phyloP scores from a whole-genome alignment of 164 flowering plant species.

The Piper betle region DNA sequence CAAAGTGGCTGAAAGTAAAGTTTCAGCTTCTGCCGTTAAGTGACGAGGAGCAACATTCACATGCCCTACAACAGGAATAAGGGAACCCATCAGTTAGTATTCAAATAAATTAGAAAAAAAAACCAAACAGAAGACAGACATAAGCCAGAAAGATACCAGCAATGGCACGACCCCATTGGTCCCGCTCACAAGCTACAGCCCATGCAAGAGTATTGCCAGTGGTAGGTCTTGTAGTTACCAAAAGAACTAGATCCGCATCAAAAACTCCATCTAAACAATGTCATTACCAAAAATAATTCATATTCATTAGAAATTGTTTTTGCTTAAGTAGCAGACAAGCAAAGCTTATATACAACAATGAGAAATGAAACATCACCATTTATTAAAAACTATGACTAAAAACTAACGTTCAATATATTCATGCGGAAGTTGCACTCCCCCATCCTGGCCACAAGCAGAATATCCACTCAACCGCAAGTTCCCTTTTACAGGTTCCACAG shows the following conservation, averaged over 20 bases:
- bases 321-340: too few species aligned
- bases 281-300: too few species aligned
- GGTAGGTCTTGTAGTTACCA: constrained; percentile 97
- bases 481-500: constrained; percentile 96
- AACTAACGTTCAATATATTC: constrained; percentile 87
- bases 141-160: constrained; percentile 44
- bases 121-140: neutral
- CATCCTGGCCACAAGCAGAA: constrained; percentile 99
- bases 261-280: constrained; percentile 70
- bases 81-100: neutral
- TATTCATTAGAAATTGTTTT: too few species aligned
- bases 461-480: constrained; percentile 92
- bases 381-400: neutral
- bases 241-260: constrained; percentile 77
- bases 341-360: too few species aligned
- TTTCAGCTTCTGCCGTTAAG: constrained; percentile 97
- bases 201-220: constrained; percentile 99
- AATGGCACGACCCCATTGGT: constrained; percentile 99
- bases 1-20: constrained; percentile 90
- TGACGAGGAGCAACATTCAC: constrained; percentile 99
- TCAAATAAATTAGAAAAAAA: too few species aligned
- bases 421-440: constrained; percentile 95
- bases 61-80: constrained; percentile 44
- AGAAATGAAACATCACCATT: neutral
- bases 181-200: constrained; percentile 99